A percentile compares a stretch with the other conserved stretches of the same genome.
Evolutionary conservation across 139 green algal genomes (phyloP).

Genomic region (Tetraselmis chui): DNA sequence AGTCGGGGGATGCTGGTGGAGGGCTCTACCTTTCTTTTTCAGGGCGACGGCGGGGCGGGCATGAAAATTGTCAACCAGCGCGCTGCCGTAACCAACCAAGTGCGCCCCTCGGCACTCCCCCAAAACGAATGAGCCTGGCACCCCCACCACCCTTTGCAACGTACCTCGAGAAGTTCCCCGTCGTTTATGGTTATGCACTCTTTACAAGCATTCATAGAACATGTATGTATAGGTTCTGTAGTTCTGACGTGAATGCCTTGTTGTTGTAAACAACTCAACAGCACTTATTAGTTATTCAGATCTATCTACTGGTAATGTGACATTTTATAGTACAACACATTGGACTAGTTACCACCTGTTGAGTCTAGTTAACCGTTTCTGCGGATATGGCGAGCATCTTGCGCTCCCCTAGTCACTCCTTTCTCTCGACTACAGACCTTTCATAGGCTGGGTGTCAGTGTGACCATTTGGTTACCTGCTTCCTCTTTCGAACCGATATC

Average conservation of each 20-base stretch:
- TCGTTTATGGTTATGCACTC: too few species aligned
- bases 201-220: background rate
- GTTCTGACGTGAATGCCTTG: constrained; percentile 5
- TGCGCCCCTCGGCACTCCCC: constrained; percentile 37
- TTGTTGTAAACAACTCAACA: background rate
- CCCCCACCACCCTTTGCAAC: constrained; percentile 43
- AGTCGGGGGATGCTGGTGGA: constrained; percentile 21
- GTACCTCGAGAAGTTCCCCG: constrained; percentile 34
- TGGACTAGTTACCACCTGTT: too few species aligned
- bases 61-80: constrained; percentile 7
- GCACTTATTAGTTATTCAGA: too few species aligned
- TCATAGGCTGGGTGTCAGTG: too few species aligned
- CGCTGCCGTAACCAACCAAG: constrained; percentile 12
- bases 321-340: constrained; percentile 50
- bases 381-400: too few species aligned
- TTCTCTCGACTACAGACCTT: too few species aligned
- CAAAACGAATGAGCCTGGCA: constrained; percentile 22
- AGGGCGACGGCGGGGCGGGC: background rate
- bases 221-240: background rate
- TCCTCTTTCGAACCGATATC: too few species aligned
- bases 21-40: constrained; percentile 18
- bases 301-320: constrained; percentile 1
- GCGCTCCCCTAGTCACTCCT: too few species aligned
- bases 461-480: too few species aligned
- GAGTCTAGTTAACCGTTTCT: too few species aligned